Evolutionary conservation across 2,329 filamentous ascomycete species (phyloP), one percentile per base, ranked within the genome.

Genomic region (Claviceps capensis): DNA sequence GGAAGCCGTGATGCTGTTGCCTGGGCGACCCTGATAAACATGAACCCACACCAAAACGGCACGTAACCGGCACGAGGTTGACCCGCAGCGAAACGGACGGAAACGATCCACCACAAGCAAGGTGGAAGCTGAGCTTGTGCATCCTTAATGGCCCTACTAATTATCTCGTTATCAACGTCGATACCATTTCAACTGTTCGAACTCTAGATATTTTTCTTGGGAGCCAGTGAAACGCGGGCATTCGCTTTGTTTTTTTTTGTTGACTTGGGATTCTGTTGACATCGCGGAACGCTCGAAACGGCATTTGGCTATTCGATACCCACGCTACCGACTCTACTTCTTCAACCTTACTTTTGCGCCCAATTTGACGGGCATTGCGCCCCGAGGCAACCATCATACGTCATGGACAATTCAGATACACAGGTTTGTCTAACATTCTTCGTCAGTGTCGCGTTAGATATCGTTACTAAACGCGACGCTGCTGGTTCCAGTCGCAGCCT

Each of bases 291-390:
- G 68, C 63, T 65, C 30, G 9, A 11, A 66, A 52, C 57, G 67
- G 64, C 67, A 69, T 60, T 63, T 70, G 57, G 61, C 65, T 56
- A 63, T 64, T 52, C 22, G 43, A 62, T 57, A 63, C 56, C 23
- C 56, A 65, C 53, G 57, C 62, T 52, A 59, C 54, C 41, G 53
- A 59, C 22, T 42, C 11, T 16, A 44, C 22, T 22, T 23, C 23
- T 30, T 13, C 22, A 26, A 5, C 34, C 41, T 42, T 43, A 11
- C 36, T 46, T 34, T 42, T 34, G 44, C 44, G 44, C 44, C 30
- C 38, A 17, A 19, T 6, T 30, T 8, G 38, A 48, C 44, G 41
- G 44, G 50, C 17, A 37, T 45, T 19, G 52, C 54, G 54, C 50
- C 58, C 47, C 56, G 58, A n/a, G 55, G 17, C 53, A 53, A 55